Conservation (phyloP, 208 protist genomes). For the Blastocrithidia nonstop region DNA sequence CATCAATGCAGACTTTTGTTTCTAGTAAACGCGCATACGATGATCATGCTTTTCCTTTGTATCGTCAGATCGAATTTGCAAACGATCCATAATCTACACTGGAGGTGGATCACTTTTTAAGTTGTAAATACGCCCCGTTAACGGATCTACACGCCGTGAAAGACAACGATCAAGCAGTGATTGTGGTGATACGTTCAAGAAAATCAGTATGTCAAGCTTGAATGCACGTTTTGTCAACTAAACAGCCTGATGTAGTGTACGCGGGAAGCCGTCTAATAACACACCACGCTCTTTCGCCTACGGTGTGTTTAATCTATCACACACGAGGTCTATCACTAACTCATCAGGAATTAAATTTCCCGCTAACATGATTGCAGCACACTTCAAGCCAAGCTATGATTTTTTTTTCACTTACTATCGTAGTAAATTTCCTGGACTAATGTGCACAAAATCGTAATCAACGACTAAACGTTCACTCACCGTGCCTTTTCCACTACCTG, state of each 20-base stretch:
- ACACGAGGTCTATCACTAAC: constrained; percentile 63
- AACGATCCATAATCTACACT: constrained; percentile 36
- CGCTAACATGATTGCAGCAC: constrained; percentile 29
- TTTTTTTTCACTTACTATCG: constrained; percentile 63
- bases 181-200: constrained; percentile 33
- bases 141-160: constrained; percentile 41
- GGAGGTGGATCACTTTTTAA: constrained; percentile 56
- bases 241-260: constrained; percentile 81
- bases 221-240: constrained; percentile 30
- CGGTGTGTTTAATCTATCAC: constrained; percentile 11
- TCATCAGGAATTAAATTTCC: constrained; percentile 74
- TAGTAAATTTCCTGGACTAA: constrained; percentile 85
- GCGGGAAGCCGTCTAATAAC: constrained; percentile 90
- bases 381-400: constrained; percentile 34
- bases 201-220: constrained; percentile 54
- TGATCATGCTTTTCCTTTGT: constrained; percentile 53
- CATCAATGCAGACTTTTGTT: constrained; percentile 43
- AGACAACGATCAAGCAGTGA: constrained; percentile 44
- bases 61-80: constrained; percentile 71
- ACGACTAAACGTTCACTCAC: constrained; percentile 72
- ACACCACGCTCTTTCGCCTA: constrained; percentile 34
- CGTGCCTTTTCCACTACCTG: constrained; percentile 65
- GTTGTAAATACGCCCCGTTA: constrained; percentile 65
- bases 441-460: constrained; percentile 68
- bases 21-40: constrained; percentile 53